These are phyloP conservation scores for Stachybotrys chlorohalonatus DNA, from an alignment of 2,329 filamentous ascomycete genomes.

Conservation along the genomic window DNA sequence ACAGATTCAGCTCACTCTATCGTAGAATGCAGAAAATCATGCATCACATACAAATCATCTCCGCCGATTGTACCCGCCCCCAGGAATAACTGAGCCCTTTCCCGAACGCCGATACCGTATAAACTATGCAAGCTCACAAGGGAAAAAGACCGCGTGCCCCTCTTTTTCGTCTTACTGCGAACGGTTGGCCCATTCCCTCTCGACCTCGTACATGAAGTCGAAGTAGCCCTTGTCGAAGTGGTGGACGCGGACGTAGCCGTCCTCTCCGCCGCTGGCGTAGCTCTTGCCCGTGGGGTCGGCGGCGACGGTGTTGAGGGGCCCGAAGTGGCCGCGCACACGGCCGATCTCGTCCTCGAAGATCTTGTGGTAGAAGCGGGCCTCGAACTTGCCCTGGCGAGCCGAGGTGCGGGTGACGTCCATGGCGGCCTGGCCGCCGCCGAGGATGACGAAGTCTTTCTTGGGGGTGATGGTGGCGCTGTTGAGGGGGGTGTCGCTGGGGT, in stretches of 20 bases:
- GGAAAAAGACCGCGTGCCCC: slow-evolving; percentile 10
- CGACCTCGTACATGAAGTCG: slow-evolving; percentile 97
- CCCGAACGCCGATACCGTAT: slow-evolving; percentile 23
- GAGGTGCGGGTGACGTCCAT: slow-evolving; percentile 98
- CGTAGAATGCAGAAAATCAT: slow-evolving; percentile 18
- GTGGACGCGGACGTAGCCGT: slow-evolving; percentile 96
- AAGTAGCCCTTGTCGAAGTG: slow-evolving; percentile 99
- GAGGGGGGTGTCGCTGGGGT: slow-evolving; percentile 82
- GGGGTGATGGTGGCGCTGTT: slow-evolving; percentile 92
- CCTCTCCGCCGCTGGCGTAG: slow-evolving; percentile 93
- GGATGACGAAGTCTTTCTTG: slow-evolving; percentile 96
- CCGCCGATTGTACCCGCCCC: slow-evolving; percentile 8
- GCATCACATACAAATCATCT: slow-evolving; percentile 18
- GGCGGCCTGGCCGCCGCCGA: slow-evolving; percentile 94
- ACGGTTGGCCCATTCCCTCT: slow-evolving; percentile 63
- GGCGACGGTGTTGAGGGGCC: slow-evolving; percentile 91
- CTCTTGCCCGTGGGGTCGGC: slow-evolving; percentile 84
- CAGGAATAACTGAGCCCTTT: slow-evolving; percentile 4
- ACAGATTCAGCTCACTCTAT: slow-evolving; percentile 1
- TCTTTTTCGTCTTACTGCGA: slow-evolving; percentile 15
- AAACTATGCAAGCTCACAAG: slow-evolving; percentile 31
- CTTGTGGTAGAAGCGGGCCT: slow-evolving; percentile 99
- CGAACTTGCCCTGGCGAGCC: slow-evolving; percentile 95
- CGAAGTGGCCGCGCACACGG: slow-evolving; percentile 93
- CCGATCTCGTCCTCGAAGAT: slow-evolving; percentile 99